Evolutionary conservation across 768 basidiomycete genomes (phyloP).

Genomic region (Galerina marginata): DNA sequence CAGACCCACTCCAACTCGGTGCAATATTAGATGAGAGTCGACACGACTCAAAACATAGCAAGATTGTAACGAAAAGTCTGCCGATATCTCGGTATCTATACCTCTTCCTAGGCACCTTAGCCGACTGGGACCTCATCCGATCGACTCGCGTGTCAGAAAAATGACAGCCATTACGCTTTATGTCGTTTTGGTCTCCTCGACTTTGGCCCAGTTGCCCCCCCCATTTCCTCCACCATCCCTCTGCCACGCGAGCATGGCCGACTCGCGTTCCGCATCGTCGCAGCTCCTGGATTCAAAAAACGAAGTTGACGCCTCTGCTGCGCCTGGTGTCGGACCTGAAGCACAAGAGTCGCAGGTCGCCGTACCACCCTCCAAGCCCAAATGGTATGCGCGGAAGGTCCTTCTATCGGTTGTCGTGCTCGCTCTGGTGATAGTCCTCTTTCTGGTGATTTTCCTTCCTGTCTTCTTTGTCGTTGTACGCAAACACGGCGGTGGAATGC

Average conservation of each 20-base stretch:
- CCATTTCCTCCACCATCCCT: neutral
- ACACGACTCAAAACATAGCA: too few relatives aligned
- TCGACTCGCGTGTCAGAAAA: neutral
- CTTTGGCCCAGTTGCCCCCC: conserved; percentile 1
- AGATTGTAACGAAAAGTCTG: too few relatives aligned
- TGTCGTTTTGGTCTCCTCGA: neutral
- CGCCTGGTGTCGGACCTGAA: neutral
- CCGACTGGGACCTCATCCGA: too few relatives aligned
- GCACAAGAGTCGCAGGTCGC: neutral
- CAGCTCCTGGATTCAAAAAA: conserved; percentile 10
- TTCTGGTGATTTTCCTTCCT: conserved; percentile 35
- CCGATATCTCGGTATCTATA: too few relatives aligned
- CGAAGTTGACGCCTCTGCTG: neutral
- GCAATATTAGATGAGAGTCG: too few relatives aligned
- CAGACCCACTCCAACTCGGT: too few relatives aligned
- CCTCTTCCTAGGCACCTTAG: too few relatives aligned
- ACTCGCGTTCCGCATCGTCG: conserved; percentile 10
- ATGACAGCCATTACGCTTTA: neutral
- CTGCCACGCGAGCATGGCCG: neutral
- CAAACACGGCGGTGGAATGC: conserved; percentile 11
- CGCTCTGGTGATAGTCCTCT: conserved; percentile 23
- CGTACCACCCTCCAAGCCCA: neutral
- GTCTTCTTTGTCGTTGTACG: conserved; percentile 35
- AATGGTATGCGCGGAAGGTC: conserved; percentile 17
- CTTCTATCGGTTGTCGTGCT: conserved; percentile 10